Percentiles rank a stretch among this genome's conserved stretches.
Evolutionary conservation across 495 filamentous ascomycete species (phyloP).

Genomic region (Neurospora hispaniola): DNA sequence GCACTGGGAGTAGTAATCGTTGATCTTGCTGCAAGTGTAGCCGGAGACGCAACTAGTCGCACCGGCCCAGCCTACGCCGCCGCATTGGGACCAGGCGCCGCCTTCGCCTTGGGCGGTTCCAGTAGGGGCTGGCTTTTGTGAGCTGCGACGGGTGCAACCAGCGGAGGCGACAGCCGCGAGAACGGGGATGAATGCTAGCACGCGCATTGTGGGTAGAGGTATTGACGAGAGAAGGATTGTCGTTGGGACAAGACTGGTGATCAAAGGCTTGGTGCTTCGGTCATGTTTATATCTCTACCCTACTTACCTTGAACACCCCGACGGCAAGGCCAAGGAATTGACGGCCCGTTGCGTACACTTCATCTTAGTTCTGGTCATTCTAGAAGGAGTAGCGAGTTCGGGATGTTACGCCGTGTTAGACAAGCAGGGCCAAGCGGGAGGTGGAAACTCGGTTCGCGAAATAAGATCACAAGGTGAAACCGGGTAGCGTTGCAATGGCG

Average conservation of each 20-base stretch:
- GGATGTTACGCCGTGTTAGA: not conserved
- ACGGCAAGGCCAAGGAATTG: not conserved
- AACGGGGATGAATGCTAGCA: slow-evolving; percentile 4
- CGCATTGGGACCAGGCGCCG: slow-evolving; percentile 14
- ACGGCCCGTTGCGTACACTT: not conserved
- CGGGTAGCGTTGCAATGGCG: not conserved
- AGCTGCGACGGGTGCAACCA: not conserved
- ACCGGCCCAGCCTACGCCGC: slow-evolving; percentile 6
- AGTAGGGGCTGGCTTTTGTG: no score
- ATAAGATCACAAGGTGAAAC: not conserved
- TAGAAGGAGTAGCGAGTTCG: not conserved
- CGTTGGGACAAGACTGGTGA: not conserved
- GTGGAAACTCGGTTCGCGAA: not conserved
- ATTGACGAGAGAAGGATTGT: not conserved
- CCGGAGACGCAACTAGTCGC: slow-evolving; percentile 7
- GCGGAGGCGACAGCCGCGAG: slow-evolving; percentile 7
- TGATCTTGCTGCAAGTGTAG: slow-evolving; percentile 7
- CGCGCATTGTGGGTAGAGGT: slow-evolving; percentile 5
- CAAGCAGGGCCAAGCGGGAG: not conserved
- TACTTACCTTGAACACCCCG: not conserved
- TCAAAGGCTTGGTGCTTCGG: not conserved
- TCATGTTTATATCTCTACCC: not conserved
- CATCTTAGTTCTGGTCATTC: not conserved
- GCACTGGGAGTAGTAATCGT: not conserved
- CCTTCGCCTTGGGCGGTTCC: slow-evolving; percentile 2